Conservation (phyloP, 176 grass and related monocot species). For the Eleusine coracana region DNA sequence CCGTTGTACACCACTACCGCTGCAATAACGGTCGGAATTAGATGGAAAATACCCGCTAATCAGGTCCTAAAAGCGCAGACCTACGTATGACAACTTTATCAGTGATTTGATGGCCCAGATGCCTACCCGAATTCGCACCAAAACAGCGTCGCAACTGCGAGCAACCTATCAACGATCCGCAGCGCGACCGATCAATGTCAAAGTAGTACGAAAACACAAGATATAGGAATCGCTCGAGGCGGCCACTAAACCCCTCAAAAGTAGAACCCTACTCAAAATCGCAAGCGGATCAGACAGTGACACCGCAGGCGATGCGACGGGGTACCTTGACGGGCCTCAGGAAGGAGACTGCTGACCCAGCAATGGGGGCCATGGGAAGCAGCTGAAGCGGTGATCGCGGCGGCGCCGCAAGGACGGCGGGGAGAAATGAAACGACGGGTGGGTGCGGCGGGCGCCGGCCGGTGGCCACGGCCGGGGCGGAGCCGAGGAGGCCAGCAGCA, state of each 20-base stretch:
- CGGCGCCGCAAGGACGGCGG: background rate
- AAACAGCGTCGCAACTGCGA: background rate
- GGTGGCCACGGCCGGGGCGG: too few relatives aligned
- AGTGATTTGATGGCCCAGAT: background rate
- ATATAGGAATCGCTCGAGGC: background rate
- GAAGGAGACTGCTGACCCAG: conserved; percentile 51
- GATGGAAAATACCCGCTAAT: background rate
- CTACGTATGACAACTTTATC: background rate
- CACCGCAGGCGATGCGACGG: too few relatives aligned
- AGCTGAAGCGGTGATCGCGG: background rate
- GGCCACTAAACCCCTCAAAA: background rate
- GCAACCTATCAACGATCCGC: too few relatives aligned
- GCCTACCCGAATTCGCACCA: background rate
- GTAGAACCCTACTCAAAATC: background rate
- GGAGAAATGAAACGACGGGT: background rate
- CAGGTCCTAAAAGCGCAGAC: conserved; percentile 13
- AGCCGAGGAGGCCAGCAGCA: too few relatives aligned
- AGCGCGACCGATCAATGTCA: background rate
- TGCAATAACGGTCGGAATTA: background rate
- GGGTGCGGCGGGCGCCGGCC: background rate
- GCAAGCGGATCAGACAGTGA: background rate
- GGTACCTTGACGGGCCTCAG: conserved; percentile 49
- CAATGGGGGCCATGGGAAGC: conserved; percentile 42
- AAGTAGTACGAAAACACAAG: background rate
- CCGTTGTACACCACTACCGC: background rate